These are phyloP conservation scores for Fistulinella prunicolor DNA, from an alignment of 768 basidiomycete species.

Conservation along the genomic window DNA sequence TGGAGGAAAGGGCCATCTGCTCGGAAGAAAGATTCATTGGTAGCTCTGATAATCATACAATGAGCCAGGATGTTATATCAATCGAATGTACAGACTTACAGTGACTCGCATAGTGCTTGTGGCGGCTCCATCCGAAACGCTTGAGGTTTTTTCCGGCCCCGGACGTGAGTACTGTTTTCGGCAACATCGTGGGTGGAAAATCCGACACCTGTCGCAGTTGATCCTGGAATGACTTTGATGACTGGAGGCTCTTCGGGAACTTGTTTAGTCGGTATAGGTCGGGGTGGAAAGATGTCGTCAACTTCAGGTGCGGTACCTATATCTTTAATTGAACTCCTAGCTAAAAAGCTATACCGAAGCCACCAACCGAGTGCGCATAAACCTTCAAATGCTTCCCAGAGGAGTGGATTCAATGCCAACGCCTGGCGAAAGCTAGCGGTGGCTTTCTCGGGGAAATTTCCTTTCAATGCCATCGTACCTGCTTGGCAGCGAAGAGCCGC, in stretches of 20 bases:
- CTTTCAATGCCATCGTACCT: conserved; percentile 73
- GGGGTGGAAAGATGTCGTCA: conserved; percentile 69
- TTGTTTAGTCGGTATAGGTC: conserved; percentile 54
- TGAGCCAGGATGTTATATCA: conserved; percentile 1
- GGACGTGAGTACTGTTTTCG: conserved; percentile 54
- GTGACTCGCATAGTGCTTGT: conserved; percentile 55
- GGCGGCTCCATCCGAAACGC: conserved; percentile 58
- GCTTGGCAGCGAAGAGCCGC: conserved; percentile 74
- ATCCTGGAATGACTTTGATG: conserved; percentile 37
- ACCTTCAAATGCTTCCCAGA: conserved; percentile 94
- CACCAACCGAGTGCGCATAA: conserved; percentile 71
- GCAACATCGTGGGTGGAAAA: conserved; percentile 76
- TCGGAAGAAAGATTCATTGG: conserved; percentile 53
- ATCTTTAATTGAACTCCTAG: conserved; percentile 13
- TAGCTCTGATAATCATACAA: conserved; percentile 39
- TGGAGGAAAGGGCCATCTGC: conserved; percentile 60
- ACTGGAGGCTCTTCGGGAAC: conserved; percentile 48
- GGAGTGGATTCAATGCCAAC: conserved; percentile 66
- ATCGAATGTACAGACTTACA: conserved; percentile 41
- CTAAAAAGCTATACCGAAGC: conserved; percentile 6
- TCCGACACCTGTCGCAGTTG: conserved; percentile 60
- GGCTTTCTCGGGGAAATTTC: conserved; percentile 76
- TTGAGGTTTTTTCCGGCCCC: conserved; percentile 52
- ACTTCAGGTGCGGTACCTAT: conserved; percentile 68
- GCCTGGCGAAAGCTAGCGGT: conserved; percentile 67